phyloP scores from a whole-genome alignment of 441 rosid genomes.

The California macrophylla region DNA sequence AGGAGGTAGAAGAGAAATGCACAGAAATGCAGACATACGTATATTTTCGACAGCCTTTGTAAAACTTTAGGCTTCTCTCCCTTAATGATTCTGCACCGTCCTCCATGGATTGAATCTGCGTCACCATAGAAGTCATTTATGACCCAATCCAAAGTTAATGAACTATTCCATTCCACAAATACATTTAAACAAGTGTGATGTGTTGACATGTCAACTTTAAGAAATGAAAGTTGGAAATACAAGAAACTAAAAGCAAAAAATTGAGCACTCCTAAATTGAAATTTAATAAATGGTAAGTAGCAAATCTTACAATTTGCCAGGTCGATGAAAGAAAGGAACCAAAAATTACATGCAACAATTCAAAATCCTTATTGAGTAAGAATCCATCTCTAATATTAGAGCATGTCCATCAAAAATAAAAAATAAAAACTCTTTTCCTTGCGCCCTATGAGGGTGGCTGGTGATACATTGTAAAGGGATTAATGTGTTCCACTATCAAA shows the following conservation, averaged over 20 bases:
- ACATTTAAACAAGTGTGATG: neutral
- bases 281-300: neutral
- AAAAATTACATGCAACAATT: neutral
- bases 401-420: neutral
- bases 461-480: neutral
- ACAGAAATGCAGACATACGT: constrained; percentile 45
- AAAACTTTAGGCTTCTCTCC: constrained; percentile 86
- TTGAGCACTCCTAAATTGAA: neutral
- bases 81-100: constrained; percentile 76
- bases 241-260: neutral
- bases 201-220: neutral
- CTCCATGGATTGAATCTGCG: constrained; percentile 84
- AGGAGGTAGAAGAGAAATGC: neutral
- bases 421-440: neutral
- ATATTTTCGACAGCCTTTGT: constrained; percentile 96
- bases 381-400: neutral
- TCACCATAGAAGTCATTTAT: constrained; percentile 13
- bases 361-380: neutral
- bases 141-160: neutral
- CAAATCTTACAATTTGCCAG: neutral
- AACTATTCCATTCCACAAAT: neutral
- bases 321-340: neutral
- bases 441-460: neutral
- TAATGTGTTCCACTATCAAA: neutral
- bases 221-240: neutral